Base-by-base conservation (phyloP, 176 grass and related monocot genomes). In the Triticum timopheevii region DNA sequence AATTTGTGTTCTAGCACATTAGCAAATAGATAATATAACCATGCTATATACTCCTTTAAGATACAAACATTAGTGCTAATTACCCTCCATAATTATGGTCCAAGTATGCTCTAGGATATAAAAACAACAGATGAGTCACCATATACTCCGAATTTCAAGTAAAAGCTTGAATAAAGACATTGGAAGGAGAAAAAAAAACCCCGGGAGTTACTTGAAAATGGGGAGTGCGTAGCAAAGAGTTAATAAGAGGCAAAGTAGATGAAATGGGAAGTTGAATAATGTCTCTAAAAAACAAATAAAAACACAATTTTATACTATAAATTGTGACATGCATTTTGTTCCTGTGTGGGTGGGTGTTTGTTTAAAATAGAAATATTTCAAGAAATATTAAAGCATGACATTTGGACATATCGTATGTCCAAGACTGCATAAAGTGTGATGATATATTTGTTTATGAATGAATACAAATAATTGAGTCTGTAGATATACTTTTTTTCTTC, bases 151-250 rank as follows among this genome's bases (percentile, higher is more conserved):
- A 69, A 19, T 35, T 69, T 40, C 10, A 23, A 12, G 35, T 71
- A n/a, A 8, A 34, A n/a, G 11, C 20, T 39, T 23, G 10, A 42
- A 24, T 73, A 11, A 6, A 1, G 23, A 40, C 20, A 73, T 24
- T 24, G n/a, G 10, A 42, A 44, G 2, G 9, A 70, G 11, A 34
- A n/a, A 22, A 33, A 67, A 0, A 52, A 52, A 42, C 10, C 2
- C 1, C 13, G 5, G 13, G 49, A 52, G 2, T 52, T 52, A n/a
- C 7, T 72, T 11, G 10, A 3, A 71, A 40, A 71, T 9, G 4
- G 11, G 2, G 4, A 8, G 0, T 10, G 8, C 1, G 7, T 9
- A 34, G 11, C 0, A 13, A n/a, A 6, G 9, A 12, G 22, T 19
- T 39, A n/a, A 6, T 8, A 39, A n/a, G 13, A 68, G 3, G 3